phyloP scores from a whole-genome alignment of 1,139 yeast genomes.

The Wickerhamomyces sp. region DNA sequence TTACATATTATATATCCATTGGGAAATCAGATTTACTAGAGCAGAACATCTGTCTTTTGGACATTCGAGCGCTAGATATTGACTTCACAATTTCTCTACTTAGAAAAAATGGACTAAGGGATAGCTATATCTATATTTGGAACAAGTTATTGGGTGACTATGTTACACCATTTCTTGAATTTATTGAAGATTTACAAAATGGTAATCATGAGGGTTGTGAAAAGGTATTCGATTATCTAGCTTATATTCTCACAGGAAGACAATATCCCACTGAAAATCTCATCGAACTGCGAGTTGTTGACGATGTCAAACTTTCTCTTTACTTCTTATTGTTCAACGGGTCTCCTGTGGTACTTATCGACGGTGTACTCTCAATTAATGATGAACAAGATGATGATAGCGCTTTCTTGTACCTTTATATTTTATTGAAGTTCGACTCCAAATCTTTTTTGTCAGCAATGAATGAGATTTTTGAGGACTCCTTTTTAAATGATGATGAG shows the following conservation, averaged over 20 bases:
- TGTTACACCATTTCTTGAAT: constrained; percentile 58
- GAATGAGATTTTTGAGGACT: constrained; percentile 78
- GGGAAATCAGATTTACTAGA: constrained; percentile 51
- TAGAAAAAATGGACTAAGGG: constrained; percentile 47
- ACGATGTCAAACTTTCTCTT: constrained; percentile 43
- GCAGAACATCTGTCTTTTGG: constrained; percentile 62
- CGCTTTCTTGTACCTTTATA: constrained; percentile 56
- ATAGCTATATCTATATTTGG: constrained; percentile 65
- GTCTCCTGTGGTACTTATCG: constrained; percentile 30
- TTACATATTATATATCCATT: constrained; percentile 41
- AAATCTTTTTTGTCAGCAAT: constrained; percentile 58
- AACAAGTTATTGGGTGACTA: constrained; percentile 62
- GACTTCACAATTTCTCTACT: constrained; percentile 65
- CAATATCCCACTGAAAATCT: constrained; percentile 70
- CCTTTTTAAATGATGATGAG: constrained; percentile 53
- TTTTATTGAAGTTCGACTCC: constrained; percentile 47
- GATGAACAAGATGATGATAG: constrained; percentile 30
- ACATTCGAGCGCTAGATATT: constrained; percentile 60
- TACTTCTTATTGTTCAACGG: constrained; percentile 55
- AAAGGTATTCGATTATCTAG: constrained; percentile 55
- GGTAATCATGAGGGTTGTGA: constrained; percentile 19
- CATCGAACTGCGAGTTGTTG: constrained; percentile 31
- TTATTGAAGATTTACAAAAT: constrained; percentile 37
- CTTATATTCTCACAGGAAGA: constrained; percentile 70
- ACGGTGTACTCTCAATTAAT: constrained; percentile 26